Evolutionary conservation across 257 asterid species (phyloP).

Genomic region (Capsicum chinense): DNA sequence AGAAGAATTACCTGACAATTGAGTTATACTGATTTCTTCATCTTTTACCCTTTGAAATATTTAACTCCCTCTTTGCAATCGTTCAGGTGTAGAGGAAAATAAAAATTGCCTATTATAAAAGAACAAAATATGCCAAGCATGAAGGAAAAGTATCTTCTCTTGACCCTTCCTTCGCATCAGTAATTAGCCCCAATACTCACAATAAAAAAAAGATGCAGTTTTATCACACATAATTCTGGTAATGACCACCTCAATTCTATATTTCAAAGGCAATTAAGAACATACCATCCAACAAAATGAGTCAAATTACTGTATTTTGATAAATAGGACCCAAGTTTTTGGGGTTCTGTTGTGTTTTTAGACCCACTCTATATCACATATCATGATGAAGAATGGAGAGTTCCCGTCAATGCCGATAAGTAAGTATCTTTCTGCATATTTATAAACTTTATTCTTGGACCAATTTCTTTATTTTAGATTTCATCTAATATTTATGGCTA

Average conservation of each 20-base stretch:
- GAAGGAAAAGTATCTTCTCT: slow-evolving; percentile 38
- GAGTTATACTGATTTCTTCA: too few species aligned
- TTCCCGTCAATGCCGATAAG: slow-evolving; percentile 77
- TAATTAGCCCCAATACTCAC: neutral
- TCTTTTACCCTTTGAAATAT: too few species aligned
- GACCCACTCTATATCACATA: slow-evolving; percentile 74
- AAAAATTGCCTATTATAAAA: slow-evolving; percentile 78
- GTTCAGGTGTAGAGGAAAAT: slow-evolving; percentile 70
- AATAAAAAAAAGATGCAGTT: slow-evolving; percentile 69
- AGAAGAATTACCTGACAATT: too few species aligned
- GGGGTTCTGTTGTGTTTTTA: slow-evolving; percentile 30
- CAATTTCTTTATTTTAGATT: slow-evolving; percentile 6
- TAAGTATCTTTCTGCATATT: slow-evolving; percentile 32
- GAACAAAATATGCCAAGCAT: slow-evolving; percentile 53
- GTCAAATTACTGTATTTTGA: neutral
- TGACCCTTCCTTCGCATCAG: slow-evolving; percentile 26
- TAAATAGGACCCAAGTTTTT: neutral
- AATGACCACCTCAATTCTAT: neutral
- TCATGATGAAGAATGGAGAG: slow-evolving; percentile 92
- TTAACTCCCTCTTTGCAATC: slow-evolving; percentile 36
- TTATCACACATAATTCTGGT: slow-evolving; percentile 84
- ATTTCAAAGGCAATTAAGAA: neutral
- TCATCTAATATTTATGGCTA: neutral
- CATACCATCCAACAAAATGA: neutral
- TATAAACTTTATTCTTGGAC: too few species aligned